phyloP scores from a whole-genome alignment of 2,329 filamentous ascomycete species.

The Paramyrothecium sp. region DNA sequence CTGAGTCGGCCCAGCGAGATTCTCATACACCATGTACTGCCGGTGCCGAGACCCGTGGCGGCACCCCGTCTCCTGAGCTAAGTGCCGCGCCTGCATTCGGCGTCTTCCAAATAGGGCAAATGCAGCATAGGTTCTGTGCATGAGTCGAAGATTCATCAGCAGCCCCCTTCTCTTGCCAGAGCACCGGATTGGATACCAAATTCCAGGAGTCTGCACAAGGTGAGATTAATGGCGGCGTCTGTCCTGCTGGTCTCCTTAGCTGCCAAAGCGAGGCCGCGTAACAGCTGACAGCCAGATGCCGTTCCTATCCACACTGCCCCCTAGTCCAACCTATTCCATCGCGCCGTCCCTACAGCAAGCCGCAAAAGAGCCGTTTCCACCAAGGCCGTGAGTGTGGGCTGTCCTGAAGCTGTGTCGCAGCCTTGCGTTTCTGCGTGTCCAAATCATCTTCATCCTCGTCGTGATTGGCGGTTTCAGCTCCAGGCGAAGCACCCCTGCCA shows the following conservation, averaged over 20 bases:
- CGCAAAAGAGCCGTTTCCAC: constrained; percentile 24
- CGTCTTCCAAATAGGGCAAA: too few species aligned
- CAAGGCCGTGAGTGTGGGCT: constrained; percentile 2
- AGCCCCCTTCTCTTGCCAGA: too few species aligned
- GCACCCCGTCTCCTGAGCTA: too few species aligned
- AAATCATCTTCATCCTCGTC: constrained; percentile 18
- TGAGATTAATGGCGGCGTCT: background rate
- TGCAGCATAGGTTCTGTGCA: too few species aligned
- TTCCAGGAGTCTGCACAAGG: background rate
- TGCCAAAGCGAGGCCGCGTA: background rate
- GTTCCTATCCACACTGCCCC: background rate
- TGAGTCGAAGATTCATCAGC: too few species aligned
- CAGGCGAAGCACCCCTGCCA: background rate
- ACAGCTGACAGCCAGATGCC: background rate
- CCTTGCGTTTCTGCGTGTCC: constrained; percentile 7
- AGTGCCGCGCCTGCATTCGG: too few species aligned
- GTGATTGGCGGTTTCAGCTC: background rate
- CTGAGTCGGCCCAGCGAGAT: too few species aligned
- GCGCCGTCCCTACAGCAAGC: constrained; percentile 11
- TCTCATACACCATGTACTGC: too few species aligned
- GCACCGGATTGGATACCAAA: too few species aligned
- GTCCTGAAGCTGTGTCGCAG: constrained; percentile 3
- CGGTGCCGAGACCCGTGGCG: too few species aligned
- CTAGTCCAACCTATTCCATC: background rate
- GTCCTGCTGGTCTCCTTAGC: background rate